Evolutionary conservation across 805 yeast genomes (phyloP), one percentile per base, ranked within the genome.

Genomic region (Priceomyces carsonii): DNA sequence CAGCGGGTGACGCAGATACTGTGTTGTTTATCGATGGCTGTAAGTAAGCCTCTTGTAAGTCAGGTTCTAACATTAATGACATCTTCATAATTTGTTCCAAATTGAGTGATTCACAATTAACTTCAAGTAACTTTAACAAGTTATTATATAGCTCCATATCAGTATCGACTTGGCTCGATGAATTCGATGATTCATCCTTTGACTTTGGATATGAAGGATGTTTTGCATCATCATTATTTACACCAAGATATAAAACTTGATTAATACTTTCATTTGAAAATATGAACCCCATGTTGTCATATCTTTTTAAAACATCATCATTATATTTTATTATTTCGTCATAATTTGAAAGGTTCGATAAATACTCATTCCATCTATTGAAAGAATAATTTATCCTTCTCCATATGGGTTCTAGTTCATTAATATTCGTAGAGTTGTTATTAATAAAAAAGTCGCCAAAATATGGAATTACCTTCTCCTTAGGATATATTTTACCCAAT

Each of bases 381-480:
- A 88, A 80, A 0, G 95, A 83, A 35, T 81, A 79, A 39, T 77
- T 72, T 3, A 89, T 78, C 32, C 86, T 72, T 46, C 76, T 80
- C 44, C 86, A 76, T 40, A 80, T 75, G 29, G 77, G 72, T 40
- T 82, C 85, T 43, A 85, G 74, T 32, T 79, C 82, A 39, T 66
- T 65, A 33, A 81, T 58, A 16, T 69, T 64, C 3, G 57, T 37
- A 3, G 49, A 36, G 18, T 39, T 35, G 42, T 67, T 73, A 44
- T 65, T 65, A 12, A 88, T 78, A 7, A 79, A 68, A 44, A 90
- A 67, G 54, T 90, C 98, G 8, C 96, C 97, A 63, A 87, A 90
- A 53, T 81, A 90, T 1, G 98, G 96, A 29, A 91, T 80, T 8
- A 85, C 95, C 36, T 79, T 77, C 32, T 79, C 80, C 50, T 85